A percentile compares a stretch with the other conserved stretches of the same genome.
phyloP scores from a whole-genome alignment of 2,329 filamentous ascomycete genomes.

The Claviceps sp. region DNA sequence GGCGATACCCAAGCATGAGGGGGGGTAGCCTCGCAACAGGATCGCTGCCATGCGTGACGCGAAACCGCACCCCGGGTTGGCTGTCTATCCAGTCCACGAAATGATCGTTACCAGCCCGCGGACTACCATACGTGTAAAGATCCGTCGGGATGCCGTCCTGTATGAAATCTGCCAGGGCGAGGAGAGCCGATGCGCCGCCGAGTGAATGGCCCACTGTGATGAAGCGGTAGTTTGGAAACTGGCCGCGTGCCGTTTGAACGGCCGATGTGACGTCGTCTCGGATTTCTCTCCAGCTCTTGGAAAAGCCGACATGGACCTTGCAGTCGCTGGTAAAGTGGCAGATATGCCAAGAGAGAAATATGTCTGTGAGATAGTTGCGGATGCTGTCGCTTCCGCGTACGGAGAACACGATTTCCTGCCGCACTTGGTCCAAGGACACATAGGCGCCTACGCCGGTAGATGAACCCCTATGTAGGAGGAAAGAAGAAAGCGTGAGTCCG shows the following conservation, averaged over 20 bases:
- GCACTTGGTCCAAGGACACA: constrained; percentile 34
- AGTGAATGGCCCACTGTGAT: constrained; percentile 56
- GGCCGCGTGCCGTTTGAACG: constrained; percentile 27
- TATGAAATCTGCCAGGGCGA: constrained; percentile 45
- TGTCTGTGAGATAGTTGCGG: constrained; percentile 49
- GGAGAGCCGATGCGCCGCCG: constrained; percentile 48
- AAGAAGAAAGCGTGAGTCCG: not conserved
- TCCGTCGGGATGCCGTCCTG: constrained; percentile 31
- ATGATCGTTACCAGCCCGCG: constrained; percentile 46
- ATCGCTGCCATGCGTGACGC: constrained; percentile 55
- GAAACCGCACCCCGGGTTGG: constrained; percentile 41
- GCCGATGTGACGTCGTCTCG: constrained; percentile 25
- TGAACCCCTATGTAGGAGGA: constrained; percentile 18
- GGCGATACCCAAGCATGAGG: constrained; percentile 44
- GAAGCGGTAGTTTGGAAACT: constrained; percentile 39
- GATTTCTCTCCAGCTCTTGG: constrained; percentile 43
- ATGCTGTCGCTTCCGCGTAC: constrained; percentile 46
- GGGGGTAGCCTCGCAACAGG: constrained; percentile 56
- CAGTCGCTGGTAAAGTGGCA: constrained; percentile 28
- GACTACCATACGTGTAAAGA: constrained; percentile 54
- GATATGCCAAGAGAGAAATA: constrained; percentile 17
- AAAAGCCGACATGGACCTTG: constrained; percentile 44
- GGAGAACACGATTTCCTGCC: constrained; percentile 42
- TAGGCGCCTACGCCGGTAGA: constrained; percentile 35
- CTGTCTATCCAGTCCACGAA: constrained; percentile 40